Evolutionary conservation across 768 basidiomycete genomes (phyloP).

Genomic region (Amanita inopinata): DNA sequence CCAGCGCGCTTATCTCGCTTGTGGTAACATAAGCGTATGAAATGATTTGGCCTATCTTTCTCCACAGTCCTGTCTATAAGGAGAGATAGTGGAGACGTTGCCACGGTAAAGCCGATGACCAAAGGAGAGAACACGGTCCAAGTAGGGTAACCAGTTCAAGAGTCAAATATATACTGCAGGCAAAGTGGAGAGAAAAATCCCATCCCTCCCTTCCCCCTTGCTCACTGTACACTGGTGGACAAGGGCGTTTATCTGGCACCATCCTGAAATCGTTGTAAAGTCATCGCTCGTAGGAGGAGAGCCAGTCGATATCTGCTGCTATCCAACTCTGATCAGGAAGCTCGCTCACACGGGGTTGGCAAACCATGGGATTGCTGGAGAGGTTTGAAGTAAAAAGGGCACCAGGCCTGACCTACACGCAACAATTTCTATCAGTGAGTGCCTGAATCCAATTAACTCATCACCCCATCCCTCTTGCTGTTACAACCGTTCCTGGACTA

Average conservation of each 20-base stretch:
- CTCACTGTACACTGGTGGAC: too few relatives aligned
- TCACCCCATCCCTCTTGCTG: not conserved
- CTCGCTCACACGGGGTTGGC: not conserved
- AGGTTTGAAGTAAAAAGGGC: constrained; percentile 46
- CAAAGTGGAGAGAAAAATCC: too few relatives aligned
- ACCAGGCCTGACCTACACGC: constrained; percentile 39
- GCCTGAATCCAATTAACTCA: constrained; percentile 2
- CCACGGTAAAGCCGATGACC: not conserved
- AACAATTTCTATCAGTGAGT: constrained; percentile 51
- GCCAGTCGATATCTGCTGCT: too few relatives aligned
- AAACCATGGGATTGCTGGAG: constrained; percentile 23
- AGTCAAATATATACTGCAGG: too few relatives aligned
- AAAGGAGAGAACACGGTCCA: not conserved
- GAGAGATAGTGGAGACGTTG: not conserved
- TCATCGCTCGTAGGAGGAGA: too few relatives aligned
- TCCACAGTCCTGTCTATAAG: not conserved
- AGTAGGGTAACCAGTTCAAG: too few relatives aligned
- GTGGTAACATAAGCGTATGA: not conserved
- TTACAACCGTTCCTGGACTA: not conserved
- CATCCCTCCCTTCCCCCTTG: not conserved
- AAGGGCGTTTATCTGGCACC: too few relatives aligned
- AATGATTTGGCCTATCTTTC: not conserved
- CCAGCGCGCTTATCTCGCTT: constrained; percentile 1
- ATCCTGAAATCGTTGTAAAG: too few relatives aligned
- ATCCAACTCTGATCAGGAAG: not conserved